phyloP scores from a whole-genome alignment of 345 rosid genomes.

The Citrus medica region DNA sequence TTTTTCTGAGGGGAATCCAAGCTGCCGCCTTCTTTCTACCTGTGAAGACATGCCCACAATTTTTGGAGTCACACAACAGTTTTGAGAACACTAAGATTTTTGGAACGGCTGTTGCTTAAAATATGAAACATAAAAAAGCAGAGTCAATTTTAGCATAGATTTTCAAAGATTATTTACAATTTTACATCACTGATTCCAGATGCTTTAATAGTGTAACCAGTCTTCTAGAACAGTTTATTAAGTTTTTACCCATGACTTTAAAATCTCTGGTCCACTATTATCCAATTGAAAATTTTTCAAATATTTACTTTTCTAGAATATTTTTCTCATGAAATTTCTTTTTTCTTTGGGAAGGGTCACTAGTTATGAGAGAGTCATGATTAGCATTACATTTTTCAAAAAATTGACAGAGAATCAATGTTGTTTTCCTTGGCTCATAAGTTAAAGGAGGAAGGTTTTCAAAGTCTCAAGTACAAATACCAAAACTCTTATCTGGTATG shows the following conservation, averaged over 20 bases:
- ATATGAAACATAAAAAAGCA: neutral
- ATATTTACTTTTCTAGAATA: neutral
- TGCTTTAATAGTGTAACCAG: neutral
- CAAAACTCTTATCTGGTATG: neutral
- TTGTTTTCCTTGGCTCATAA: neutral
- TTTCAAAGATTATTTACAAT: neutral
- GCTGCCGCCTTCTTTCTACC: constrained; percentile 58
- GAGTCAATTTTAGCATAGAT: neutral
- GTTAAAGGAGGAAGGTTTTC: neutral
- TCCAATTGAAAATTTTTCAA: neutral
- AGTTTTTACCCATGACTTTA: neutral
- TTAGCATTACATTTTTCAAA: neutral
- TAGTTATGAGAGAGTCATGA: neutral
- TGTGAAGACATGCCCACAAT: constrained; percentile 15
- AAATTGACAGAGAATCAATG: neutral
- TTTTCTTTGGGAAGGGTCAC: neutral
- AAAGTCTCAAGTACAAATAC: neutral
- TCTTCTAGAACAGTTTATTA: neutral
- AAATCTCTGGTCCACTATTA: neutral
- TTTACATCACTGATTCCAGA: neutral
- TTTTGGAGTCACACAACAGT: neutral
- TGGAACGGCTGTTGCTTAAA: neutral
- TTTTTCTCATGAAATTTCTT: neutral
- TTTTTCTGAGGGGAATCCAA: constrained; percentile 36
- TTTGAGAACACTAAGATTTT: neutral